Percentiles rank a stretch among this genome's conserved stretches.
Evolutionary conservation across 352 stramenopile genomes (phyloP).

Genomic region (Phytopythium ostracodes): DNA sequence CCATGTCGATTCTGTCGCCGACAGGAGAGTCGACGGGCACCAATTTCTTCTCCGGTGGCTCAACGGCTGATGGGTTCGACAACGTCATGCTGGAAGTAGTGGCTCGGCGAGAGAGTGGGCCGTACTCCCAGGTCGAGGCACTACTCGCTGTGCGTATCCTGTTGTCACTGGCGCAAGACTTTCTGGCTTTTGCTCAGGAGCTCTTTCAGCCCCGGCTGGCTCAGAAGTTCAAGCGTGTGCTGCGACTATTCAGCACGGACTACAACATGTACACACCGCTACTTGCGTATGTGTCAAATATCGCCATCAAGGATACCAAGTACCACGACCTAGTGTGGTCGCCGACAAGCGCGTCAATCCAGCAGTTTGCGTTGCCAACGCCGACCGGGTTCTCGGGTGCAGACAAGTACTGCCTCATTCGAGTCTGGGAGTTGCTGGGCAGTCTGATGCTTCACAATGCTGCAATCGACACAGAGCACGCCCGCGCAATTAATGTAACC

Average conservation of each 20-base stretch:
- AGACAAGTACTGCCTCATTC: slow-evolving; percentile 28
- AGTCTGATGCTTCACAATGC: slow-evolving; percentile 49
- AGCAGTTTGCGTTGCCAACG: slow-evolving; percentile 30
- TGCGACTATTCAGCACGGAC: slow-evolving; percentile 41
- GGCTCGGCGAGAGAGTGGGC: slow-evolving; percentile 8
- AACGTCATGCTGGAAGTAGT: slow-evolving; percentile 2
- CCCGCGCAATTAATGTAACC: slow-evolving; percentile 29
- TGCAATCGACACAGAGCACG: slow-evolving; percentile 11
- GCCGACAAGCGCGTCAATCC: slow-evolving; percentile 1
- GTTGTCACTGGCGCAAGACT: slow-evolving; percentile 51
- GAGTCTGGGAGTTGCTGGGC: slow-evolving; percentile 67
- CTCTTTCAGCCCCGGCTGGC: slow-evolving; percentile 24
- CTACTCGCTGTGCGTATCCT: slow-evolving; percentile 48
- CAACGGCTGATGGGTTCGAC: slow-evolving; percentile 8
- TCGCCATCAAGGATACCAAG: slow-evolving; percentile 49
- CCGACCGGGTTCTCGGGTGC: slow-evolving; percentile 14
- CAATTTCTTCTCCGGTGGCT: neutral
- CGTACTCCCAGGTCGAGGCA: slow-evolving; percentile 33
- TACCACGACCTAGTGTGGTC: slow-evolving; percentile 38
- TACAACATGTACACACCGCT: slow-evolving; percentile 53
- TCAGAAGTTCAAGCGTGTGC: slow-evolving; percentile 38
- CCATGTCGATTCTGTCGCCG: slow-evolving; percentile 6
- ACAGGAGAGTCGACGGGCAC: neutral
- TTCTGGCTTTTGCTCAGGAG: slow-evolving; percentile 43
- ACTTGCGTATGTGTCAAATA: slow-evolving; percentile 57